Conservation (phyloP, 345 rosid species). For the Lagerstroemia speciosa region DNA sequence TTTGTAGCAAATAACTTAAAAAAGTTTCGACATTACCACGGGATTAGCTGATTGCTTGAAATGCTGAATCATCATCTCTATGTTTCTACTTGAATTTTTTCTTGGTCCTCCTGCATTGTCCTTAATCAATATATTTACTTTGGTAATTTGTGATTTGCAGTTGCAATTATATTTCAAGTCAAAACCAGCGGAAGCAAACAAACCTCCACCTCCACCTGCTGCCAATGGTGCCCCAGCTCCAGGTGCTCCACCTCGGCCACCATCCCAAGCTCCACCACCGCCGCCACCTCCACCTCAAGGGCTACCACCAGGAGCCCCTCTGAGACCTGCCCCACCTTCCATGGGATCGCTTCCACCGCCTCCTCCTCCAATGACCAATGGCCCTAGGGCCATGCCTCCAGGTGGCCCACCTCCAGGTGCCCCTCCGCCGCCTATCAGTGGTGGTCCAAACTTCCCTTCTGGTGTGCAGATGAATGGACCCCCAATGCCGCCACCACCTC, state of each 20-base stretch:
- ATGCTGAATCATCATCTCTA: background rate
- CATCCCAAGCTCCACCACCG: slow-evolving; percentile 47
- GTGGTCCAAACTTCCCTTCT: slow-evolving; percentile 60
- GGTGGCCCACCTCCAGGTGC: slow-evolving; percentile 59
- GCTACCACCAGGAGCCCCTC: slow-evolving; percentile 38
- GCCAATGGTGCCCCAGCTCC: slow-evolving; percentile 57
- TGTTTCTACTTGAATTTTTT: background rate
- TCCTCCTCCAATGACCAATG: slow-evolving; percentile 73
- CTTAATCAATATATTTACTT: background rate
- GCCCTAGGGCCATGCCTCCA: slow-evolving; percentile 60
- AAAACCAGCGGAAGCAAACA: slow-evolving; percentile 70
- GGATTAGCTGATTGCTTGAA: background rate
- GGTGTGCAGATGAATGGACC: slow-evolving; percentile 44
- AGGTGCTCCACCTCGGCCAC: slow-evolving; percentile 52
- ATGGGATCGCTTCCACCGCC: slow-evolving; percentile 58
- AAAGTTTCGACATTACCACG: background rate
- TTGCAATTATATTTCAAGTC: slow-evolving; percentile 81
- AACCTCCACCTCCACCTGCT: slow-evolving; percentile 55
- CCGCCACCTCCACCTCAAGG: slow-evolving; percentile 72
- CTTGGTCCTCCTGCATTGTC: background rate
- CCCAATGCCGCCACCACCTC: slow-evolving; percentile 36
- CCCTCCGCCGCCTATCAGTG: slow-evolving; percentile 60
- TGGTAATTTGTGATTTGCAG: slow-evolving; percentile 25
- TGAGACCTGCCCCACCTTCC: slow-evolving; percentile 58
- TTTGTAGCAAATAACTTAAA: background rate